phyloP scores from a whole-genome alignment of 2,329 filamentous ascomycete species.

The Coniosporium tulheliwenetii region DNA sequence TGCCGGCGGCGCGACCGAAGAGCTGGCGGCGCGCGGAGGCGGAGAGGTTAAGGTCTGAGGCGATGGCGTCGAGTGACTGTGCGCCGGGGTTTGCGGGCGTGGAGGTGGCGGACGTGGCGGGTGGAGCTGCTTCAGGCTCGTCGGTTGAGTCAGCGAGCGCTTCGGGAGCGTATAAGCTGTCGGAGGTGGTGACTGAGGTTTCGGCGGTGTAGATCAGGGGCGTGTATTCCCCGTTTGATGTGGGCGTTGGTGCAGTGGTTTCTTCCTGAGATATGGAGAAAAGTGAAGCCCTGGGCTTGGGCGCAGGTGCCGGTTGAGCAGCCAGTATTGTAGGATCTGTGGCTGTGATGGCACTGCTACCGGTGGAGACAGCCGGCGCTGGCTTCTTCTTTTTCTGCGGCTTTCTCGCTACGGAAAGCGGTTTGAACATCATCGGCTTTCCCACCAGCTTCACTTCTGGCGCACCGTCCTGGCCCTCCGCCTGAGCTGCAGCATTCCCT shows the following conservation, averaged over 20 bases:
- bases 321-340: constrained; percentile 7
- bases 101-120: constrained; percentile 4
- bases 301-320: constrained; percentile 3
- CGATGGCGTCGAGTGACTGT: constrained; percentile 54
- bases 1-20: constrained; percentile 49
- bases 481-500: too few species aligned
- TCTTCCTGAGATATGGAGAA: constrained; percentile 44
- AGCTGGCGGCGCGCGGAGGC: constrained; percentile 65
- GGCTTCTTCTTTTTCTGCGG: constrained; percentile 46
- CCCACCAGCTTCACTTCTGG: constrained; percentile 54
- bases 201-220: constrained; percentile 17
- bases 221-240: constrained; percentile 17
- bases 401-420: constrained; percentile 68
- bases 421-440: constrained; percentile 77
- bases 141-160: constrained; percentile 1
- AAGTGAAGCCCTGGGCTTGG: constrained; percentile 47
- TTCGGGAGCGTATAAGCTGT: not conserved
- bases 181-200: not conserved
- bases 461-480: constrained; percentile 7
- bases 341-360: constrained; percentile 1
- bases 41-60: constrained; percentile 64
- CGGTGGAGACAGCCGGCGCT: not conserved
- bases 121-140: not conserved
- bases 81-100: constrained; percentile 7
- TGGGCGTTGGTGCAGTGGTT: constrained; percentile 7